Evolutionary conservation across 257 asterid species (phyloP), one percentile per base, ranked within the genome.

Genomic region (Nicotiana otophora): DNA sequence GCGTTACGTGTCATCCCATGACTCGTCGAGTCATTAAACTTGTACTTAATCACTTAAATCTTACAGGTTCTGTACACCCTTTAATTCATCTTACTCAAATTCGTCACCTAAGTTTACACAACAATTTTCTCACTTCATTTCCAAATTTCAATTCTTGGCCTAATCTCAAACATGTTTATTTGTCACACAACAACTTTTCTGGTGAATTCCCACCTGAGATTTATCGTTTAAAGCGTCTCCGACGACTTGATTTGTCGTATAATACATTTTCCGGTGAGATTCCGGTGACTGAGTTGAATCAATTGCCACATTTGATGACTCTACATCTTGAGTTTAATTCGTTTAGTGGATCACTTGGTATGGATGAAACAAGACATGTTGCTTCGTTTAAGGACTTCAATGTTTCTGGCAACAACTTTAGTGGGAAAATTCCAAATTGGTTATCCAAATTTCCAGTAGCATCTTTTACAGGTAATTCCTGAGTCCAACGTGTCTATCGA

Each of bases 41-140:
- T 12, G 87, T 83, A 16, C 87, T 87, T 17, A 74, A 87, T 60
- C 31, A 63, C 28, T 34, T 69, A 0, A 83, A 85, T n/a, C 82
- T 87, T 16, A 83, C 90, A 0, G 90, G 90, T 2, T 87, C 90
- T 10, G 28, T 78, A 64, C 75, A 85, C 54, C 33, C 42, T 23
- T 55, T 87, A 15, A 60, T 81, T 36, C 81, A 39, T 10, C 83
- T 87, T 48, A 70, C 77, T 5, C 87, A 81, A 30, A 87, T 87
- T 64, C 88, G 90, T 69, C 88, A 80, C 77, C 36, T 87, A 15
- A 87, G 88, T 77, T 86, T 87, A 62, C 77, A 85, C 19, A 85
- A 87, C 70, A 87, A 87, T 84, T 77, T 14, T 72, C 88, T 87
- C 17, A 54, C 82, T 17, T 77, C 79, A 66, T 14, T 83, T 15